Percentiles rank a stretch among this genome's conserved stretches.
Conservation (phyloP, 1,284 basidiomycete species). For the Papiliotrema terrestris region DNA sequence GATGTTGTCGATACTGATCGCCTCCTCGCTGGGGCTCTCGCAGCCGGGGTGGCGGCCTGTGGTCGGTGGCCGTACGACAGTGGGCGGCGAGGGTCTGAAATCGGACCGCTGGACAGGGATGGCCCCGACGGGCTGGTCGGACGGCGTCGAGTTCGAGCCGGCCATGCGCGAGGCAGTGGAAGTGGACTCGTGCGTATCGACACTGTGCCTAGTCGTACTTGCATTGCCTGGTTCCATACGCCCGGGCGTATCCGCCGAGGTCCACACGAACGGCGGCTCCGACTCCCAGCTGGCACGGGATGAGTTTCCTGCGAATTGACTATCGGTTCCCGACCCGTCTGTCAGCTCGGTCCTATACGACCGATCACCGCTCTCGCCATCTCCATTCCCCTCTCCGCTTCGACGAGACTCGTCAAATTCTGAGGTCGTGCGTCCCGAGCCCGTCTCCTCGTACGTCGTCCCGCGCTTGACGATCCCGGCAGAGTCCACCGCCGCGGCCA, state of each 20-base stretch:
- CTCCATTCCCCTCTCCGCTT: not conserved
- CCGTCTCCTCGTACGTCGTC: not conserved
- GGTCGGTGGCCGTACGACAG: not conserved
- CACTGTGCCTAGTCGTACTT: not conserved
- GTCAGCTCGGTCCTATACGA: slow-evolving; percentile 3
- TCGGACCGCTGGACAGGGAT: slow-evolving; percentile 16
- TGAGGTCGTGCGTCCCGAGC: not conserved
- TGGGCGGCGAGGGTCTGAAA: slow-evolving; percentile 14
- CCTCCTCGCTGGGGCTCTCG: slow-evolving; percentile 7
- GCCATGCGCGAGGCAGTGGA: not conserved
- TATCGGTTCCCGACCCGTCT: slow-evolving; percentile 6
- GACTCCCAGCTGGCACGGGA: slow-evolving; percentile 28
- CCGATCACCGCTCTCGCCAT: not conserved
- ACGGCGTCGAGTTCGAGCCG: not conserved
- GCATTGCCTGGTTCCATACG: not conserved
- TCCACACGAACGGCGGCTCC: slow-evolving; percentile 30
- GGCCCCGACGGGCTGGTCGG: not conserved
- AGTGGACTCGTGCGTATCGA: slow-evolving; percentile 5
- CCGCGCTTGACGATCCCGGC: slow-evolving; percentile 24
- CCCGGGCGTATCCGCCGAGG: slow-evolving; percentile 11
- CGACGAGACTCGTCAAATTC: not conserved
- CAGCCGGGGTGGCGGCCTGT: not conserved
- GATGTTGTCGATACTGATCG: slow-evolving; percentile 29
- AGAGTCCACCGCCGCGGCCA: slow-evolving; percentile 25
- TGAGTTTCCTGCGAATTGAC: slow-evolving; percentile 12